Base-by-base conservation (phyloP, 176 grass and related monocot species). In the Eleusine indica region DNA sequence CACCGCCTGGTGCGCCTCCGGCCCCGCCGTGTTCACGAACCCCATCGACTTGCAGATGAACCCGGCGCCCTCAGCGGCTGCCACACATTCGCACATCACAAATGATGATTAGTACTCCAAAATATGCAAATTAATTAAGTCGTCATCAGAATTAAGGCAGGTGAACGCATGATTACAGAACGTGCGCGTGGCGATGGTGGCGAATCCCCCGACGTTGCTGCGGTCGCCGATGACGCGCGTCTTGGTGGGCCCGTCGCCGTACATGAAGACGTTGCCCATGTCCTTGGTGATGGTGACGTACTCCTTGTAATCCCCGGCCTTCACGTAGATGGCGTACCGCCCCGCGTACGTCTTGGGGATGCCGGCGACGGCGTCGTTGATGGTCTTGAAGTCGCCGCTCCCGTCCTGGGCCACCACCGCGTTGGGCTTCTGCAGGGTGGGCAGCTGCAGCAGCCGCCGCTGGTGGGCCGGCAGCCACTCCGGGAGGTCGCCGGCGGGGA, bases 1-100 rank as follows among this genome's bases (percentile, higher is more conserved):
- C 77, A 97, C 94, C 35, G 94, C 94, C 80, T 97, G 94, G 80
- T 97, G 94, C 9, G 83, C 90, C 66, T 89, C 81, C 5, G 94
- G 86, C 12, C 94, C 94, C 49, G 94, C 94, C 69, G 94, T 97
- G 94, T 97, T 97, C 25, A 35, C 49, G 87, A 97, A 97, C 7
- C 87, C 94, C 94, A 94, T 97, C 11, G 76, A 78, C 87, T 97
- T 97, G 87, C 94, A 97, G 77, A 97, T 86, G 75, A 97, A 97
- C 11, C 94, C 91, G 41, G 66, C 72, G 8, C 82, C 88, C 80
- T 93, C 86, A 22, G 86, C 82, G 0, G 94, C 93, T 95, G 83
- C 66, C n/a, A 84, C 28, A 9, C 40, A 37, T 38, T 7, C 18
- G 25, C 25, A 25, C 25, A 25, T 25, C 25, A 25, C 25, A 25